Base-by-base conservation (phyloP, 2,329 filamentous ascomycete genomes). In the Pyrenochaeta sp. region DNA sequence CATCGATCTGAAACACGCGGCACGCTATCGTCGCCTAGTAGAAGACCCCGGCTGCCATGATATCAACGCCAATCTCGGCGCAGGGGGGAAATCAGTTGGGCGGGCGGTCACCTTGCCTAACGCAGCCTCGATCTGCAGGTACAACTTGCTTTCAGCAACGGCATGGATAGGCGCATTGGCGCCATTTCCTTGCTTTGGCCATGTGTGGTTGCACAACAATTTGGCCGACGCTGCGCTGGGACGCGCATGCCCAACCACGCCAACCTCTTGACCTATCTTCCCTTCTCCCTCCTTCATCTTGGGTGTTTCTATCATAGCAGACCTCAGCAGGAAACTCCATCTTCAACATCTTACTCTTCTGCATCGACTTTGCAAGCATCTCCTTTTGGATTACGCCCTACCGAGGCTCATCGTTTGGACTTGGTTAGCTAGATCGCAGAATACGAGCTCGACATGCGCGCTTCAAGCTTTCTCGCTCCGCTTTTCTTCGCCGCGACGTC, bases 401-500 rank as follows among this genome's bases (percentile, higher is more conserved):
- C 37, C 47, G 30, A 25, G 28, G 19, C 43, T 53, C 54, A 13
- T 27, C 6, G 9, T 19, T 47, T 55, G 51, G 42, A 44, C 45
- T 52, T 49, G 52, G 42, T 44, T 56, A 13, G 40, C 50, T 43
- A 22, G 9, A 43, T 27, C 24, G 46, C 58, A 56, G 34, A 37
- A 50, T 45, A 53, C 45, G 44, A 54, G 40, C 45, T 53, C 63
- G 71, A 57, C 9, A 76, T 76, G 73, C 72, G 68, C 56, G 47
- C 67, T 59, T 59, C 68, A 54, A 62, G 56, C 60, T 56, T 76
- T 52, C 37, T 74, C 57, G 67, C 63, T 58, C 67, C 72, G 34
- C 66, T 75, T 52, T 66, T 69, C 54, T 57, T 70, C 53, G 66
- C 72, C n/a, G 64, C 69, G n/a, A 59, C 65, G 12, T 59, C 61